These are phyloP conservation scores for Eudorina sp. DNA, from an alignment of 139 green algal species.

Conservation along the genomic window DNA sequence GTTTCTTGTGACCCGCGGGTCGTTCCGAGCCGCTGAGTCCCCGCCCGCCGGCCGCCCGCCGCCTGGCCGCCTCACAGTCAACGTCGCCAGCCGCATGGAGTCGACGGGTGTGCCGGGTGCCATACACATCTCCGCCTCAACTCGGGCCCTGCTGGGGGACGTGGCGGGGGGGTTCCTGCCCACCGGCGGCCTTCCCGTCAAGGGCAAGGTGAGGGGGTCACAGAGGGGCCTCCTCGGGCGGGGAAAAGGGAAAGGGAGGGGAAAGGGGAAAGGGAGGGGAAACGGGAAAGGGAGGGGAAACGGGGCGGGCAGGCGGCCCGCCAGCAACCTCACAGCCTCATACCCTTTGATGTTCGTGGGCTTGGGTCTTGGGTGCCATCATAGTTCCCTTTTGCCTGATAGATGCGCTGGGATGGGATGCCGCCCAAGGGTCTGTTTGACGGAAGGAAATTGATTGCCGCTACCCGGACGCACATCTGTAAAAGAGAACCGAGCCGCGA, in stretches of 20 bases:
- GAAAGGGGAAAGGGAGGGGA: background rate
- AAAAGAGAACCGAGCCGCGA: background rate
- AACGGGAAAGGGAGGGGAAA: background rate
- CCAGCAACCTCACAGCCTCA: background rate
- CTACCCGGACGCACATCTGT: background rate
- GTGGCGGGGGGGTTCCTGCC: background rate
- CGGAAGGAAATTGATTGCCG: background rate
- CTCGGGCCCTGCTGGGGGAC: background rate
- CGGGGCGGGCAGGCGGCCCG: background rate
- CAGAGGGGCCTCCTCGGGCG: background rate
- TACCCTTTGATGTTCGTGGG: background rate
- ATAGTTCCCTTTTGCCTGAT: background rate
- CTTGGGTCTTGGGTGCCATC: background rate
- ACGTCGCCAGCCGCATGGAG: slow-evolving; percentile 58
- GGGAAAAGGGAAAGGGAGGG: no score
- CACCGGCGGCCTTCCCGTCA: background rate
- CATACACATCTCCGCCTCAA: slow-evolving; percentile 41
- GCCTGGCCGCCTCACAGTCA: slow-evolving; percentile 47
- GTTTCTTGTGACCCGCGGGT: no score
- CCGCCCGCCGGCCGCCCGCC: background rate
- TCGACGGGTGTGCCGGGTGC: slow-evolving; percentile 3
- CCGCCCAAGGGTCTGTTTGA: no score
- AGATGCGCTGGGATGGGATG: background rate
- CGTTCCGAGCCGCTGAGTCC: background rate
- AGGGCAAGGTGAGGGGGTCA: slow-evolving; percentile 36